Evolutionary conservation across 1,284 basidiomycete genomes (phyloP).

Genomic region (Anthracocystis panici-leucophaei): DNA sequence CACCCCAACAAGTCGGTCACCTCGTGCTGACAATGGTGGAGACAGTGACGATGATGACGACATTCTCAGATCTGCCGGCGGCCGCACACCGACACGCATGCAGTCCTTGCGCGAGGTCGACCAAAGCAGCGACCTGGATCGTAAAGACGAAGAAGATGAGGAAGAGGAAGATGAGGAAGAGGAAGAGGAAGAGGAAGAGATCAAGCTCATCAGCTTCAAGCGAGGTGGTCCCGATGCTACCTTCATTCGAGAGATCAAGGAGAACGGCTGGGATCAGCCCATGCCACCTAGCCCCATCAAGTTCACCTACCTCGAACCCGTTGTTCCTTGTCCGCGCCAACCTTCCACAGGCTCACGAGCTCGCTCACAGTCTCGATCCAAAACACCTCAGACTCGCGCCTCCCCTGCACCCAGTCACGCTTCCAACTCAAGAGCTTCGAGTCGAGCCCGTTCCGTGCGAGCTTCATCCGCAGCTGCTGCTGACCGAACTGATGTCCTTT

Average conservation of each 20-base stretch:
- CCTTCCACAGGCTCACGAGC: conserved; percentile 14
- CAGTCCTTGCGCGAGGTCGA: conserved; percentile 13
- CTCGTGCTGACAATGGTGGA: conserved; percentile 1
- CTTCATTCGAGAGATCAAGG: conserved; percentile 47
- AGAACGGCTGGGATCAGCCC: conserved; percentile 49
- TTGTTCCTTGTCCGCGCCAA: conserved; percentile 16
- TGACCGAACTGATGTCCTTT: conserved; percentile 12
- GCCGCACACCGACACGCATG: conserved; percentile 15
- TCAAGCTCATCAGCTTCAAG: conserved; percentile 37
- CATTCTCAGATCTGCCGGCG: conserved; percentile 5
- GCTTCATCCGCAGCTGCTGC: conserved; percentile 16
- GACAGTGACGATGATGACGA: conserved; percentile 23
- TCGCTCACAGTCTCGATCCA: conserved; percentile 34
- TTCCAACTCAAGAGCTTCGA: conserved; percentile 7
- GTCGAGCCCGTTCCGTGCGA: conserved; percentile 14
- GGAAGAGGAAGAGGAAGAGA: conserved; percentile 36
- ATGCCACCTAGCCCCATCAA: conserved; percentile 39
- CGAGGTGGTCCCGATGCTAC: conserved; percentile 45
- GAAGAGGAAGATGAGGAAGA: conserved; percentile 32
- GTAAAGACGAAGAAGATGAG: background rate
- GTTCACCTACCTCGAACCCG: conserved; percentile 45
- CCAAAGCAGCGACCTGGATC: conserved; percentile 6
- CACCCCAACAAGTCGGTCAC: conserved; percentile 6
- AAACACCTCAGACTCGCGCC: conserved; percentile 30
- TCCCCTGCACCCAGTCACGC: conserved; percentile 30